Percentiles rank a stretch among this genome's conserved stretches.
Conservation (phyloP, 2,329 filamentous ascomycete genomes). For the Botrytis paeoniae region DNA sequence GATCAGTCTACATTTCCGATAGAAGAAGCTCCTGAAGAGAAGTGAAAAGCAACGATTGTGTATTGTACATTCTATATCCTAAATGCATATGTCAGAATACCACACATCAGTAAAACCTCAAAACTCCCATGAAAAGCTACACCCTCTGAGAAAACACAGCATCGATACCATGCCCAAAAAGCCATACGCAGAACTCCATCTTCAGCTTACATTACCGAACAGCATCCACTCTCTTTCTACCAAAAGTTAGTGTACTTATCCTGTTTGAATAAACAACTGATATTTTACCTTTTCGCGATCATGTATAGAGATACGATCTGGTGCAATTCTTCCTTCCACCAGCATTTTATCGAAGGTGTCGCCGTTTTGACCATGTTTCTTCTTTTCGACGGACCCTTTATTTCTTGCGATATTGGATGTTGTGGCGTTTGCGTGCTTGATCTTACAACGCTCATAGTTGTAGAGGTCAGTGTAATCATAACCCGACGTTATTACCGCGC, state of each 20-base stretch:
- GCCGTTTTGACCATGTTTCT: too few relatives aligned
- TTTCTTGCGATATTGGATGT: rapidly evolving
- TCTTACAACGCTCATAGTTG: rapidly evolving
- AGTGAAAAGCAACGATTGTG: background rate
- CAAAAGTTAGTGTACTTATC: background rate
- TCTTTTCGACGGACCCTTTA: background rate
- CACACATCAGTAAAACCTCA: background rate
- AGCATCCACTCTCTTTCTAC: background rate
- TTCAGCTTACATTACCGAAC: background rate
- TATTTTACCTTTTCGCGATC: too few relatives aligned
- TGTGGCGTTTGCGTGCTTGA: background rate
- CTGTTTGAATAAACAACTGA: background rate
- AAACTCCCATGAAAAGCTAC: background rate
- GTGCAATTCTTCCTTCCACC: too few relatives aligned
- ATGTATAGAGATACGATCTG: too few relatives aligned
- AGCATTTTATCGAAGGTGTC: too few relatives aligned
- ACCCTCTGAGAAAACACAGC: background rate
- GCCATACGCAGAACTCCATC: background rate
- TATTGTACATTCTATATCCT: background rate
- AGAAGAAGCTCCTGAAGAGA: background rate
- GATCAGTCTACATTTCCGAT: background rate
- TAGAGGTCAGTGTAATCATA: rapidly evolving
- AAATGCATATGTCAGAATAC: background rate
- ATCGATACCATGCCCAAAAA: background rate
- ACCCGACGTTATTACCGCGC: rapidly evolving